Evolutionary conservation across 2,329 filamentous ascomycete species (phyloP), one percentile per base, ranked within the genome.

Genomic region (Fusarium algeriense): DNA sequence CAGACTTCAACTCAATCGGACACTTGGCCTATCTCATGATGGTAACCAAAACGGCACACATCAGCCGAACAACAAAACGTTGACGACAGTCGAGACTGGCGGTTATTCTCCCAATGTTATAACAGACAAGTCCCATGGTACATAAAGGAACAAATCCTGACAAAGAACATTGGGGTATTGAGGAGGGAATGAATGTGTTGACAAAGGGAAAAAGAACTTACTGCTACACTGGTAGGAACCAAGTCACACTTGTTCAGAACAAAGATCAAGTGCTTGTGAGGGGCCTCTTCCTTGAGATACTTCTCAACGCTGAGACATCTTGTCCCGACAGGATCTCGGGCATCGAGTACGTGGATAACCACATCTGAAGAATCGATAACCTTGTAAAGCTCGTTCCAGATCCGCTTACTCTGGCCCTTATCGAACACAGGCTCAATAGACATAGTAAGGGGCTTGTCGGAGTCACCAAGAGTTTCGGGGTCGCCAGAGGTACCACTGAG

Each of bases 31-130:
- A 84, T 88, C 91, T 91, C 90, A 86, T 87, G 92, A 94, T 87
- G 85, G 84, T 88, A 78, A 87, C 93, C 96, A 98, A 94, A 90
- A 98, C 95, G 94, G 93, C 87, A 88, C 86, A 87, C 86, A 85
- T 92, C 92, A 91, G 88, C 87, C 89, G 86, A 52, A 76, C 77
- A 79, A 78, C 78, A 78, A 58, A 75, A 80, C 73, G 78, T 74
- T 75, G 74, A 64, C 70, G 73, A 76, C 79, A 78, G 73, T 80
- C 75, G 80, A 81, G 77, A 79, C 75, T 85, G 87, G 86, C 81
- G 78, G 80, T 98, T 86, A 82, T 91, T 99, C 89, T 98, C 91
- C 96, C 96, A 98, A 93, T 90, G 92, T 92, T 94, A 93, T 99
- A 99, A 99, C 96, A 97, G 95, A 93, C 88, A 84, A 86, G 89